Percentiles rank a stretch among this genome's conserved stretches.
Evolutionary conservation across 2,329 filamentous ascomycete species (phyloP).

Genomic region (Hypoxylon sp.): DNA sequence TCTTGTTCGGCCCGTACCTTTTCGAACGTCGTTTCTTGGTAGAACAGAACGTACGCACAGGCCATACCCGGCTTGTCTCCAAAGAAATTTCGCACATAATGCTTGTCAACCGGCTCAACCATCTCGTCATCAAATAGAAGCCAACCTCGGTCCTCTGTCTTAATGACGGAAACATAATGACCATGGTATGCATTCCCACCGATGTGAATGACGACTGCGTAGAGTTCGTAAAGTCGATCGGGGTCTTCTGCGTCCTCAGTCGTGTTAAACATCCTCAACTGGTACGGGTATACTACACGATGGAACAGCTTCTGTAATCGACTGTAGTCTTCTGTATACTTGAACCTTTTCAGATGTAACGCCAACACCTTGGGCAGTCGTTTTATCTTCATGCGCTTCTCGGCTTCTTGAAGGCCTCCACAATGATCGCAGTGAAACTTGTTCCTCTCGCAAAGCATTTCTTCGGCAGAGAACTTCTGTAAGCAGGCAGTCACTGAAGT

Average conservation of each 20-base stretch:
- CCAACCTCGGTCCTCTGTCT: constrained; percentile 96
- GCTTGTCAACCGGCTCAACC: constrained; percentile 97
- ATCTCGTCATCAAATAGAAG: constrained; percentile 97
- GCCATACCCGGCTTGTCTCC: constrained; percentile 92
- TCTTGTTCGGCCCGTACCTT: constrained; percentile 84
- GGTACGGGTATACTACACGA: constrained; percentile 95
- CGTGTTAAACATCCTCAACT: constrained; percentile 96
- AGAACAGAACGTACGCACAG: constrained; percentile 97
- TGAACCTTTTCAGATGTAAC: constrained; percentile 95
- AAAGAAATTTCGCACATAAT: constrained; percentile 97
- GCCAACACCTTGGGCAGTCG: constrained; percentile 91
- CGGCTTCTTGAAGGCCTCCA: constrained; percentile 94
- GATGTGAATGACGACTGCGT: constrained; percentile 97
- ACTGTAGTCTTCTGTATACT: constrained; percentile 96
- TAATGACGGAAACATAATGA: constrained; percentile 98
- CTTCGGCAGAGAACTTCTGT: constrained; percentile 95
- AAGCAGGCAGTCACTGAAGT: constrained; percentile 96
- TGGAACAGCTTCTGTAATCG: constrained; percentile 97
- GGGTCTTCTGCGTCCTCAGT: constrained; percentile 95
- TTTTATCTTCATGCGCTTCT: constrained; percentile 99
- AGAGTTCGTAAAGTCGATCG: constrained; percentile 94
- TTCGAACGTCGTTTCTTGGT: constrained; percentile 87
- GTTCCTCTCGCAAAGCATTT: constrained; percentile 98
- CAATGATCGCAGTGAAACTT: constrained; percentile 99
- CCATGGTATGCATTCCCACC: constrained; percentile 97